phyloP scores from a whole-genome alignment of 169 alveolate species.

The Neospora caninum region DNA sequence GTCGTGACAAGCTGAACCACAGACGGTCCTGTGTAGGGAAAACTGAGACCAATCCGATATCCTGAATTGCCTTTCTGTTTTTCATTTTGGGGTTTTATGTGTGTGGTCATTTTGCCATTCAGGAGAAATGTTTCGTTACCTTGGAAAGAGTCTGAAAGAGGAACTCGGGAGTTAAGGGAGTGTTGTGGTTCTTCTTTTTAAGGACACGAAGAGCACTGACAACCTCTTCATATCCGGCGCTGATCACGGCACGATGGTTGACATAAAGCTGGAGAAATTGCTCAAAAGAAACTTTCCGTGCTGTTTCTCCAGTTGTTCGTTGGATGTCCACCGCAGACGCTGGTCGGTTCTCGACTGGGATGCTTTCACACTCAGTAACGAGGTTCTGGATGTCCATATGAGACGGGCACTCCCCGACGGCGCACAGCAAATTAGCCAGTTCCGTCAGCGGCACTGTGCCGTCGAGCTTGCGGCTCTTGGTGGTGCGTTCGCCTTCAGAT shows the following conservation, averaged over 20 bases:
- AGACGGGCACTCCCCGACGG: conserved; percentile 92
- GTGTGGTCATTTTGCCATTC: background rate
- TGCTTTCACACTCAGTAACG: conserved; percentile 77
- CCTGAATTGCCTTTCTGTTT: too few relatives aligned
- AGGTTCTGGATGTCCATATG: conserved; percentile 88
- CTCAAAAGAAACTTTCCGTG: conserved; percentile 78
- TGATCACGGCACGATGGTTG: conserved; percentile 62
- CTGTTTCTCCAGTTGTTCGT: conserved; percentile 77
- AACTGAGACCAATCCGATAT: too few relatives aligned
- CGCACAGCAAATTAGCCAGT: conserved; percentile 89
- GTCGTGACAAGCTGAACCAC: too few relatives aligned
- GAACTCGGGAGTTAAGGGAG: conserved; percentile 14
- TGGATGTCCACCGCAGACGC: conserved; percentile 73
- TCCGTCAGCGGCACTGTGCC: conserved; percentile 84
- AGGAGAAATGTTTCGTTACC: background rate
- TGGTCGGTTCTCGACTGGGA: conserved; percentile 10
- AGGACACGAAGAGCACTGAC: conserved; percentile 49
- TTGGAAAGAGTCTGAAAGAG: conserved; percentile 20
- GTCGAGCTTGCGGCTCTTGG: conserved; percentile 88
- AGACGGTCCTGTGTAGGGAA: too few relatives aligned
- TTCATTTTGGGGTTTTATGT: too few relatives aligned
- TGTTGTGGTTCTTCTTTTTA: conserved; percentile 35
- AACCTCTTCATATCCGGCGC: conserved; percentile 48
- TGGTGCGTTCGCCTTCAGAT: conserved; percentile 92
- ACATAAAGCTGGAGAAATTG: conserved; percentile 62